Percentiles rank a stretch among this genome's conserved stretches.
phyloP scores from a whole-genome alignment of 2,329 filamentous ascomycete species.

The Penicillium sp. region DNA sequence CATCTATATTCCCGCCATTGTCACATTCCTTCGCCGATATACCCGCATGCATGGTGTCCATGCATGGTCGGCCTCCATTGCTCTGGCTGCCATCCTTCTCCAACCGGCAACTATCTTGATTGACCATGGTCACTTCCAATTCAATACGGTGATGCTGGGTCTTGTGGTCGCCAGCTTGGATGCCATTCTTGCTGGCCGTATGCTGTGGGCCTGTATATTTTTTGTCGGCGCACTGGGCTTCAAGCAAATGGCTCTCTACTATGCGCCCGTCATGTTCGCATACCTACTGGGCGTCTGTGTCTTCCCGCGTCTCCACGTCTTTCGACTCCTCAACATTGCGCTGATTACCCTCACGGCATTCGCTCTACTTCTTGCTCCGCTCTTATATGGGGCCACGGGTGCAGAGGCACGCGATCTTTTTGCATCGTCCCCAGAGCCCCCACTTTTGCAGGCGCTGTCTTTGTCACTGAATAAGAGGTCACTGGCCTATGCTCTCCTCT shows the following conservation, averaged over 20 bases:
- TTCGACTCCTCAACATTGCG: slow-evolving; percentile 68
- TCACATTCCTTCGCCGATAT: slow-evolving; percentile 79
- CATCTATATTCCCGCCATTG: slow-evolving; percentile 74
- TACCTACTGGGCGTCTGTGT: slow-evolving; percentile 83
- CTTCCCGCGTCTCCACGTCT: slow-evolving; percentile 62
- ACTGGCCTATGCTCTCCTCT: slow-evolving; percentile 65
- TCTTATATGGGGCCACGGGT: slow-evolving; percentile 66
- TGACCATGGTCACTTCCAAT: slow-evolving; percentile 95
- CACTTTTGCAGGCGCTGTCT: slow-evolving; percentile 53
- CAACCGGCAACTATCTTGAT: slow-evolving; percentile 86
- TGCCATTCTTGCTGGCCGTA: slow-evolving; percentile 76
- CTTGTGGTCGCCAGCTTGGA: slow-evolving; percentile 81
- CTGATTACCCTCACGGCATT: slow-evolving; percentile 68
- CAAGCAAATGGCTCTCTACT: slow-evolving; percentile 99
- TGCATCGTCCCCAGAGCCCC: slow-evolving; percentile 57
- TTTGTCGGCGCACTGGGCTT: slow-evolving; percentile 93
- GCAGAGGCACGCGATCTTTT: slow-evolving; percentile 61
- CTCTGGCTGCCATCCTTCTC: slow-evolving; percentile 83
- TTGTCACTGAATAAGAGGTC: slow-evolving; percentile 58
- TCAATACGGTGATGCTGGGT: slow-evolving; percentile 97
- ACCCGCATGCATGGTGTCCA: slow-evolving; percentile 70
- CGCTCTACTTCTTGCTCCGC: slow-evolving; percentile 65
- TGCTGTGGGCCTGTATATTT: slow-evolving; percentile 84
- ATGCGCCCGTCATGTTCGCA: slow-evolving; percentile 85
- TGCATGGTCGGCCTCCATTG: slow-evolving; percentile 75